A percentile compares a stretch with the other conserved stretches of the same genome.
Evolutionary conservation across 2,329 filamentous ascomycete species (phyloP).

Genomic region (Fusarium sp.): DNA sequence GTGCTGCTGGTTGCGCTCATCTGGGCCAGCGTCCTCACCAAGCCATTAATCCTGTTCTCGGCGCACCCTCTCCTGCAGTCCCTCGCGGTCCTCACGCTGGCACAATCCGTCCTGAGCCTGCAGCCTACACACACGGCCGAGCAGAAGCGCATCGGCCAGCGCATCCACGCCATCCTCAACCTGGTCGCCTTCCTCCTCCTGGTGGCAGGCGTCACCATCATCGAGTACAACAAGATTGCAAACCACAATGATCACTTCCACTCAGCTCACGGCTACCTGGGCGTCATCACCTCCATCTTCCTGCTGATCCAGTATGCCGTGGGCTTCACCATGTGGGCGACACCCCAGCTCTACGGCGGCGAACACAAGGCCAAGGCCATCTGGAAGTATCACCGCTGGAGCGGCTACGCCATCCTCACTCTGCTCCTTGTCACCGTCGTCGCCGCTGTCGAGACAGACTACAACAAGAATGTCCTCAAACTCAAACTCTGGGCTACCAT

Average conservation of each 20-base stretch:
- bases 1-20: conserved; percentile 81
- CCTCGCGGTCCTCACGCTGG: conserved; percentile 77
- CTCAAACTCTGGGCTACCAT: conserved; percentile 83
- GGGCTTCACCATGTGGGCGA: conserved; percentile 85
- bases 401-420: conserved; percentile 79
- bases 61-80: conserved; percentile 82
- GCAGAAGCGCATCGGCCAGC: conserved; percentile 75
- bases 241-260: conserved; percentile 79
- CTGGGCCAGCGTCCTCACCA: conserved; percentile 81
- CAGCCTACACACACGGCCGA: conserved; percentile 85
- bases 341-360: conserved; percentile 80
- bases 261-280: conserved; percentile 84
- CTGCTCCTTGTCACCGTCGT: conserved; percentile 80
- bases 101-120: conserved; percentile 84
- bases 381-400: conserved; percentile 89
- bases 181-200: conserved; percentile 72
- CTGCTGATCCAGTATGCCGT: conserved; percentile 80
- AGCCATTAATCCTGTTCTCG: conserved; percentile 83
- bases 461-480: conserved; percentile 74
- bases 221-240: conserved; percentile 86
- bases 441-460: conserved; percentile 82
- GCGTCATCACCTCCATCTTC: conserved; percentile 78
- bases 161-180: conserved; percentile 78
- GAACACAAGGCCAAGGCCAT: conserved; percentile 82
- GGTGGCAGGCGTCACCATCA: conserved; percentile 74